phyloP scores from a whole-genome alignment of 768 basidiomycete species.

The Panaeolus papilionaceus region DNA sequence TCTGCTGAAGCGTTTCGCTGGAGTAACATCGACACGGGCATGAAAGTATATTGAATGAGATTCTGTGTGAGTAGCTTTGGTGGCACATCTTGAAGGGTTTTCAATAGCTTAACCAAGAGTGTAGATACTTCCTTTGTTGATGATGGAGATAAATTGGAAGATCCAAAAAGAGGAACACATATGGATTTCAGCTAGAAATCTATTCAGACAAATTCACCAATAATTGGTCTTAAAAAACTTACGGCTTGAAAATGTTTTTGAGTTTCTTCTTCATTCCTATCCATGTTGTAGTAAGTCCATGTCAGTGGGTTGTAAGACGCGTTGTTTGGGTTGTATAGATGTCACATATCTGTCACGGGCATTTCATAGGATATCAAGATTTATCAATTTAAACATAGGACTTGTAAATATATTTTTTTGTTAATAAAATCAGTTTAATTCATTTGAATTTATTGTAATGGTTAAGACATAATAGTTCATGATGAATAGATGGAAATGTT shows the following conservation, averaged over 20 bases:
- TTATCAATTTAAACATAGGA: not conserved
- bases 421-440: not conserved
- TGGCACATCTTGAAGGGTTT: constrained; percentile 50
- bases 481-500: not conserved
- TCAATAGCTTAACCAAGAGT: constrained; percentile 61
- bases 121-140: constrained; percentile 52
- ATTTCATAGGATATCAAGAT: not conserved
- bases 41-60: constrained; percentile 84
- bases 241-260: not conserved
- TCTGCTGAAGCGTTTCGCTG: constrained; percentile 71
- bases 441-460: not conserved
- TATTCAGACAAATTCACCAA: not conserved
- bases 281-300: not conserved
- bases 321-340: not conserved
- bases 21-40: constrained; percentile 86
- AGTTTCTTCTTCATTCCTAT: not conserved
- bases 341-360: not conserved
- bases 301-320: not conserved
- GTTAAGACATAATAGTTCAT: not conserved
- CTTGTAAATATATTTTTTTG: not conserved
- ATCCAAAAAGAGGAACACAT: constrained; percentile 83
- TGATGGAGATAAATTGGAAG: constrained; percentile 65
- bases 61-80: constrained; percentile 53
- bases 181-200: constrained; percentile 61
- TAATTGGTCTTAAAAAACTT: not conserved